A percentile compares a stretch with the other conserved stretches of the same genome.
Conservation (phyloP, 2,329 filamentous ascomycete species). For the Cercospora citrullina region DNA sequence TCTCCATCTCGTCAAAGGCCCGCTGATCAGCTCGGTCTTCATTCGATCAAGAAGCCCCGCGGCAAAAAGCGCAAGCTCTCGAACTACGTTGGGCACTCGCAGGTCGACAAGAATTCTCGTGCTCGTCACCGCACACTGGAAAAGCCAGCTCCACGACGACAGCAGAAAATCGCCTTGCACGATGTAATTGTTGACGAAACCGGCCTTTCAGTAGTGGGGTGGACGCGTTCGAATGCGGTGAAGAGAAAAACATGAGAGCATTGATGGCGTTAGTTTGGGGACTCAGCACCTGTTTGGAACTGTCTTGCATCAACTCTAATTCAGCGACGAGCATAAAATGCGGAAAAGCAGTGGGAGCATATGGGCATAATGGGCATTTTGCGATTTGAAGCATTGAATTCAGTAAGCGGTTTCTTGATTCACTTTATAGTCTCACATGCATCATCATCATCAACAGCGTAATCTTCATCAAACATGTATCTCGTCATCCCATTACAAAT, state of each 20-base stretch:
- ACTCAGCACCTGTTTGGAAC: too few species aligned
- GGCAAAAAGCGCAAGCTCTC: neutral
- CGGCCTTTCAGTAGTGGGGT: neutral
- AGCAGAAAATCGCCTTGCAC: neutral
- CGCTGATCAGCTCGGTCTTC: neutral
- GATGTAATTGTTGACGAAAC: constrained; percentile 6
- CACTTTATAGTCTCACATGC: neutral
- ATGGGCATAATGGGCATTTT: neutral
- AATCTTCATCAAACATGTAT: neutral
- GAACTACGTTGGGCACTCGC: neutral
- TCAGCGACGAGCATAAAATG: neutral
- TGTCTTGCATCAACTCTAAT: neutral
- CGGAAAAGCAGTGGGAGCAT: neutral
- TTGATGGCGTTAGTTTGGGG: neutral
- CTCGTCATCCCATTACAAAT: neutral
- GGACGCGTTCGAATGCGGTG: neutral
- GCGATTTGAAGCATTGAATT: neutral
- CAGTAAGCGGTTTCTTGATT: neutral
- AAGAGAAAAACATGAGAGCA: neutral
- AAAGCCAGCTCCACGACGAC: neutral
- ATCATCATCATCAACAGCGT: neutral
- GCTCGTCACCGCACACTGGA: neutral
- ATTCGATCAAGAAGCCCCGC: neutral
- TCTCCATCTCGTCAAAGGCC: neutral
- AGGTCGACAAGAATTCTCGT: neutral